Conservation (phyloP, 768 basidiomycete genomes). For the Candolleomyces aberdarensis region DNA sequence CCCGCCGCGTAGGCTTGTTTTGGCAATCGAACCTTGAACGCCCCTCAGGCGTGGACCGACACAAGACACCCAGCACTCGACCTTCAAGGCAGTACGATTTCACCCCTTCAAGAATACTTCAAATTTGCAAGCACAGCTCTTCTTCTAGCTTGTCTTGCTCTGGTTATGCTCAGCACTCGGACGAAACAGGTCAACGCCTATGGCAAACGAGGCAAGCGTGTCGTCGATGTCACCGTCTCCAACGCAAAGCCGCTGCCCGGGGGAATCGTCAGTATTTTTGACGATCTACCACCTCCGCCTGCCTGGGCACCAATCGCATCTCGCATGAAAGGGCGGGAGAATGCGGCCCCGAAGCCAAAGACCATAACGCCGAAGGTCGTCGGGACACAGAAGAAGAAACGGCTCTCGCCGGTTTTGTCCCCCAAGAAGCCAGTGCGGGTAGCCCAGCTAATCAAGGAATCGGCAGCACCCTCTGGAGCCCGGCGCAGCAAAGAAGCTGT, state of each 20-base stretch:
- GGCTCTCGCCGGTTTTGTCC: constrained; percentile 31
- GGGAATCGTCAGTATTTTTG: constrained; percentile 36
- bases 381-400: constrained; percentile 35
- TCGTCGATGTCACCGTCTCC: constrained; percentile 44
- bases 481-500: constrained; percentile 10
- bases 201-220: constrained; percentile 58
- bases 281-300: constrained; percentile 41
- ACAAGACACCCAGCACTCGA: not conserved
- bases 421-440: constrained; percentile 30
- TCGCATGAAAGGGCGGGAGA: constrained; percentile 17
- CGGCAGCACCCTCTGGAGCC: not conserved
- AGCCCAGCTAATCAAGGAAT: constrained; percentile 27
- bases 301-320: constrained; percentile 16
- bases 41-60: constrained; percentile 5
- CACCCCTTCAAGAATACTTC: constrained; percentile 4
- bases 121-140: constrained; percentile 6
- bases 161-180: constrained; percentile 52
- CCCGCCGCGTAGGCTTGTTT: constrained; percentile 13
- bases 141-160: constrained; percentile 16
- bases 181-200: constrained; percentile 68
- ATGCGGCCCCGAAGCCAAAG: constrained; percentile 4
- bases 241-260: constrained; percentile 19
- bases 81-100: constrained; percentile 3
- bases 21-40: too few relatives aligned
- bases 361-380: constrained; percentile 5